These are phyloP conservation scores for Urtica urens DNA, from an alignment of 306 rosid species.

Conservation along the genomic window DNA sequence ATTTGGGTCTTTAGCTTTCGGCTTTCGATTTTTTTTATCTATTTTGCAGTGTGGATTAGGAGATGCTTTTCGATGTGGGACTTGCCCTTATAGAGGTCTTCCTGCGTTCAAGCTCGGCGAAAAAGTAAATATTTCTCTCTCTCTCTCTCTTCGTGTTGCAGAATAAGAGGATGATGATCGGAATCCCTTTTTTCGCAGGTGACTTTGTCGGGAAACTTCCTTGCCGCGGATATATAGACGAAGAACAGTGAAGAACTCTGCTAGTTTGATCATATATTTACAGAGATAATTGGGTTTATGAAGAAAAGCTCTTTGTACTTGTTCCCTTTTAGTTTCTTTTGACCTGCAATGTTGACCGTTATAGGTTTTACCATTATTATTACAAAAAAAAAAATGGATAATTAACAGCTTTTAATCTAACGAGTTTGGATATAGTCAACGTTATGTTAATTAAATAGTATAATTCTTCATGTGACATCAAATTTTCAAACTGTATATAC, in stretches of 20 bases:
- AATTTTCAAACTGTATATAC: too few species aligned
- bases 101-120: slow-evolving; percentile 88
- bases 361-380: too few species aligned
- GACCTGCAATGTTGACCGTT: too few species aligned
- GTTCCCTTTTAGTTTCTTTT: too few species aligned
- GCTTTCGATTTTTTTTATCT: neutral
- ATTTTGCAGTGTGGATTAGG: slow-evolving; percentile 86
- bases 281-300: too few species aligned
- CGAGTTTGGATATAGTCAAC: too few species aligned
- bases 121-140: slow-evolving; percentile 43
- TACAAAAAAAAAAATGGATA: too few species aligned
- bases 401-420: too few species aligned
- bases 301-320: too few species aligned
- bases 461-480: too few species aligned
- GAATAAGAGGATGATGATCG: neutral
- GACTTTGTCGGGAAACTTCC: slow-evolving; percentile 48
- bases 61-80: slow-evolving; percentile 88
- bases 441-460: too few species aligned
- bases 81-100: slow-evolving; percentile 96
- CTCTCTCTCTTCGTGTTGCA: neutral
- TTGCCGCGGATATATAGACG: slow-evolving; percentile 59
- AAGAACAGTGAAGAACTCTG: neutral
- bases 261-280: too few species aligned
- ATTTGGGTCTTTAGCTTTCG: neutral
- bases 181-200: slow-evolving; percentile 45